Conservation (phyloP, 164 flowering plant species). For the Chimonanthus salicifolius region DNA sequence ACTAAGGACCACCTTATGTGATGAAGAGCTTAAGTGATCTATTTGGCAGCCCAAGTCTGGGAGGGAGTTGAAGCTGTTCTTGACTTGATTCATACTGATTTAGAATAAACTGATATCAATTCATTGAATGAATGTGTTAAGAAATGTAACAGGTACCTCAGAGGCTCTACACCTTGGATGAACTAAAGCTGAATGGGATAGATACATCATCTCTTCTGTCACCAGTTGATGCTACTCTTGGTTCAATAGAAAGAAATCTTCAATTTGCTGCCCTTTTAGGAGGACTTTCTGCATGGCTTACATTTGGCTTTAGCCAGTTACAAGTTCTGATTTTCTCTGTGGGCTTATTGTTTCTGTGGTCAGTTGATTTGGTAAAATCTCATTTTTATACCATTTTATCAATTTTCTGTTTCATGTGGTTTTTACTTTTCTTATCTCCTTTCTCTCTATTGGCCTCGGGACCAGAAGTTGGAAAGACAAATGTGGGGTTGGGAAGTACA, state of each 20-base stretch:
- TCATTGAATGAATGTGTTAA: background rate
- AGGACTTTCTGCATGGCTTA: slow-evolving; percentile 57
- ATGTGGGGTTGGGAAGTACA: too few relatives aligned
- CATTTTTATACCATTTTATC: background rate
- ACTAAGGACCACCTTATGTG: too few relatives aligned
- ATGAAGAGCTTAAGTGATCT: too few relatives aligned
- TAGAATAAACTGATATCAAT: background rate
- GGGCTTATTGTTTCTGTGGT: slow-evolving; percentile 64
- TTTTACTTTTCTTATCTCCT: too few relatives aligned
- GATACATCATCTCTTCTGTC: slow-evolving; percentile 64
- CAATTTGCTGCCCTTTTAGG: slow-evolving; percentile 63
- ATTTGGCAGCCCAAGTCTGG: too few relatives aligned
- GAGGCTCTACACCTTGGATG: slow-evolving; percentile 82
- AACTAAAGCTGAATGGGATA: slow-evolving; percentile 78
- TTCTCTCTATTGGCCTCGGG: too few relatives aligned
- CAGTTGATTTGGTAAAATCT: slow-evolving; percentile 57
- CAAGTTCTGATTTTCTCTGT: slow-evolving; percentile 54
- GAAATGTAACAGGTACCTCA: slow-evolving; percentile 56
- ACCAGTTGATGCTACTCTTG: slow-evolving; percentile 69
- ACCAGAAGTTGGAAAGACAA: too few relatives aligned
- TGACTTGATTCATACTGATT: too few relatives aligned
- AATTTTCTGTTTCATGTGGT: too few relatives aligned
- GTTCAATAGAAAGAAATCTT: slow-evolving; percentile 64
- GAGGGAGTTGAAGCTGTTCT: too few relatives aligned
- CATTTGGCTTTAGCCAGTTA: slow-evolving; percentile 41